Evolutionary conservation across 2,329 filamentous ascomycete species (phyloP), one percentile per base, ranked within the genome.

Genomic region (Epichloe coenophiala): DNA sequence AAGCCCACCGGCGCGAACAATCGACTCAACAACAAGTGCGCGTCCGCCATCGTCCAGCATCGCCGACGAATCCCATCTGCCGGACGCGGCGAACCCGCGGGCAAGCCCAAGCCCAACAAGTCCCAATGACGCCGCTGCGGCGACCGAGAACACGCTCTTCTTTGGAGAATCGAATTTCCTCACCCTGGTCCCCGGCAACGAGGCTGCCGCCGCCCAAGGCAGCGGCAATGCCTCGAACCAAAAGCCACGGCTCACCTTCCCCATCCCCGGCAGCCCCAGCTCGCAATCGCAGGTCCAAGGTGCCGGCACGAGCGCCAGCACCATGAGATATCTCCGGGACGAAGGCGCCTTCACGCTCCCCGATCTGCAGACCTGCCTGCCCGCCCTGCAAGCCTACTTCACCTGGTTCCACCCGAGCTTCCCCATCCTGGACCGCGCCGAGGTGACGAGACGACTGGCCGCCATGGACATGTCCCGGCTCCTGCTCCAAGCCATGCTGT

Each of bases 321-420:
- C 73, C 1, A 63, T 76, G 41, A 69, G 71, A 13, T 75, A 73
- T 52, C 70, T 77, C 3, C 69, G 68, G 12, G 69, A 72, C 36
- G 68, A 72, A 43, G 62, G 63, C 6, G 64, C 61, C 12, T 69
- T 78, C 41, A 67, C 68, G 0, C 70, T 76, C 23, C 75, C 75
- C 0, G 65, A 70, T 2, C 55, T 62, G 13, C 58, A 66, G 2
- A 65, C 71, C 17, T 70, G 70, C 41, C 62, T 71, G 4, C 65
- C 65, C 1, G 63, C 75, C 0, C 57, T 78, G 1, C 62, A 69
- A 17, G 74, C 75, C 0, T 80, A 78, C 60, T 79, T 80, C 50
- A 63, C 66, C 21, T 76, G 74, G 70, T 78, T 78, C 48, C 76
- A 80, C 54, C 74, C 76, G 0, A 74, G 73, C 49, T 80, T 78